Conservation (phyloP, 176 grass and related monocot genomes). For the Hordeum marinum region DNA sequence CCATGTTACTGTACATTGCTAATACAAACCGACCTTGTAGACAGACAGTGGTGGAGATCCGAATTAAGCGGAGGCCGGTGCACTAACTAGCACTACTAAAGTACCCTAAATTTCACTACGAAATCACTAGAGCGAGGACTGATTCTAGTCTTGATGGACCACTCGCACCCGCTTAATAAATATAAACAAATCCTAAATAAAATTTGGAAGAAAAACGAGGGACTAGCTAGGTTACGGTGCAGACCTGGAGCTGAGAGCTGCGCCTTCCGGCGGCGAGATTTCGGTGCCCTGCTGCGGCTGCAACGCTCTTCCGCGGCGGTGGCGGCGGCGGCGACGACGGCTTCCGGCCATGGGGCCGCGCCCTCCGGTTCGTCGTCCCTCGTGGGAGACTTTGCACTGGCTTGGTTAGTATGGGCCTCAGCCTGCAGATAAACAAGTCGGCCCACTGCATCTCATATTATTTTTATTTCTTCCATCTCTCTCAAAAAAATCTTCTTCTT, state of each 20-base stretch:
- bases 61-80: not conserved
- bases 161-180: not conserved
- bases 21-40: not conserved
- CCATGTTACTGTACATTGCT: not conserved
- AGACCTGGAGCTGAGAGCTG: not conserved
- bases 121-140: not conserved
- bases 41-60: not conserved
- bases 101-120: not conserved
- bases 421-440: too few species aligned
- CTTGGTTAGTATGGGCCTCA: too few species aligned
- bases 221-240: not conserved
- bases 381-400: too few species aligned
- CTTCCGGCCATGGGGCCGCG: not conserved
- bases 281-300: not conserved
- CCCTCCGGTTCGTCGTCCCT: too few species aligned
- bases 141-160: not conserved
- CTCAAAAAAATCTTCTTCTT: too few species aligned
- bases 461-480: too few species aligned
- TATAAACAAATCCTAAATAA: not conserved
- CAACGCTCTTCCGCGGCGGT: not conserved
- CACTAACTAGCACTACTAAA: not conserved
- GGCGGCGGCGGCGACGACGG: not conserved
- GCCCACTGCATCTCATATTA: too few species aligned
- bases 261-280: not conserved
- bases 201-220: not conserved